Evolutionary conservation across 139 green algal genomes (phyloP), one percentile per base, ranked within the genome.

Genomic region (Coccomyxa sp.): DNA sequence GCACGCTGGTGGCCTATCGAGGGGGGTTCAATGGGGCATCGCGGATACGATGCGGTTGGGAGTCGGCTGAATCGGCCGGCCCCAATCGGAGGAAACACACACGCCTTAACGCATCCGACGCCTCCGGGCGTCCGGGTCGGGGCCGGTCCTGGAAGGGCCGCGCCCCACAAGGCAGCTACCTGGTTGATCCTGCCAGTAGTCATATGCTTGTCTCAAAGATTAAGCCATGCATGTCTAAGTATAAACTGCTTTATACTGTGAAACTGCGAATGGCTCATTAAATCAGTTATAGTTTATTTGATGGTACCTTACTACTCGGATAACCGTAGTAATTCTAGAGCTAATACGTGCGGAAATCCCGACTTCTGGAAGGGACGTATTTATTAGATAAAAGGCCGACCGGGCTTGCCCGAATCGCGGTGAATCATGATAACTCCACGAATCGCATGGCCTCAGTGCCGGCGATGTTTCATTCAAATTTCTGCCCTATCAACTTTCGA

Each of bases 261-360:
- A 98, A 98, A 98, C 95, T 98, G 95, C 96, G 96, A 98, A 98
- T 98, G 96, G 95, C 96, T 98, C 95, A 98, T 98, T 98, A 98
- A 98, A 98, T 98, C 94, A 98, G 94, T 98, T 98, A 98, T 98
- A 98, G 93, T 98, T 98, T 98, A 97, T 98, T 98, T 98, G 96
- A 96, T 98, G 94, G 94, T 98, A 96, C 93, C 90, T 91, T 95
- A 93, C 91, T 97, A 96, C 93, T 94, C 88, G 91, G 92, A 96
- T 95, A 95, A 91, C 88, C 88, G 91, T 92, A 92, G 88, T 91
- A 97, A 97, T 94, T 96, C 92, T 94, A 96, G 93, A 95, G 93
- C 93, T 96, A 97, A 96, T 97, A 95, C 92, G 88, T 97, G 94
- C 93, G 88, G 83, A 97, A 90, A 93, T 94, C 91, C 89, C 90